Evolutionary conservation across 116 monocot species (phyloP).

Genomic region (Zostera marina): DNA sequence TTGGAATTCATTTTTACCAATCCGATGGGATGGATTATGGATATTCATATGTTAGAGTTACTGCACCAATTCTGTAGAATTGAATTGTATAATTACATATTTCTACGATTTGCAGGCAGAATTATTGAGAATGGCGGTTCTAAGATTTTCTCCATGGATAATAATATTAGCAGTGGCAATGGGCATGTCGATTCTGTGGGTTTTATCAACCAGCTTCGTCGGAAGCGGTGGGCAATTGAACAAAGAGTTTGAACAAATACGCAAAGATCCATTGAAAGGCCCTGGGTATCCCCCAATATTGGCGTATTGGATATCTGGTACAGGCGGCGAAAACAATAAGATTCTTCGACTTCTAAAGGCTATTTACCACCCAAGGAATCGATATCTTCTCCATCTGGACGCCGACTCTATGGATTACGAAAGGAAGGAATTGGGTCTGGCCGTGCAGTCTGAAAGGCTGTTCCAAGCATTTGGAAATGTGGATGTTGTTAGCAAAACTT

Average conservation of each 20-base stretch:
- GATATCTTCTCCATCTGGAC: conserved; percentile 65
- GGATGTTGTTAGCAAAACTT: conserved; percentile 40
- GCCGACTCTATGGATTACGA: conserved; percentile 25
- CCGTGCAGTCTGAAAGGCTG: conserved; percentile 15
- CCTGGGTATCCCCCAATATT: conserved; percentile 35
- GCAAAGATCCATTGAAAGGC: conserved; percentile 15
- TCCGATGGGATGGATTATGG: no score
- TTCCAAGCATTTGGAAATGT: conserved; percentile 51
- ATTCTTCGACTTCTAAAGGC: conserved; percentile 56
- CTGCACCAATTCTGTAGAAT: no score
- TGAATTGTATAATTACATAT: no score
- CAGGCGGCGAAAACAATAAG: conserved; percentile 31
- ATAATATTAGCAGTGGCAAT: conserved; percentile 11
- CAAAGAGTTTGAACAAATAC: conserved; percentile 6
- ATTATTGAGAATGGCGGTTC: conserved; percentile 17
- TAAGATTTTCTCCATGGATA: conserved; percentile 28
- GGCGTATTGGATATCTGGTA: conserved; percentile 59
- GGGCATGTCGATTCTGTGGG: conserved; percentile 12
- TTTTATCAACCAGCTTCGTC: conserved; percentile 20
- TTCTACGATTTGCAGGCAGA: no score
- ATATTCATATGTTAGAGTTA: no score
- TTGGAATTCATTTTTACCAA: no score
- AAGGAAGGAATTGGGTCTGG: conserved; percentile 14
- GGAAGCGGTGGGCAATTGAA: conserved; percentile 8
- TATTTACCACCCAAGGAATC: conserved; percentile 74